Evolutionary conservation across 208 protist species (phyloP).

Genomic region (Acanthamoeba castellanii): DNA sequence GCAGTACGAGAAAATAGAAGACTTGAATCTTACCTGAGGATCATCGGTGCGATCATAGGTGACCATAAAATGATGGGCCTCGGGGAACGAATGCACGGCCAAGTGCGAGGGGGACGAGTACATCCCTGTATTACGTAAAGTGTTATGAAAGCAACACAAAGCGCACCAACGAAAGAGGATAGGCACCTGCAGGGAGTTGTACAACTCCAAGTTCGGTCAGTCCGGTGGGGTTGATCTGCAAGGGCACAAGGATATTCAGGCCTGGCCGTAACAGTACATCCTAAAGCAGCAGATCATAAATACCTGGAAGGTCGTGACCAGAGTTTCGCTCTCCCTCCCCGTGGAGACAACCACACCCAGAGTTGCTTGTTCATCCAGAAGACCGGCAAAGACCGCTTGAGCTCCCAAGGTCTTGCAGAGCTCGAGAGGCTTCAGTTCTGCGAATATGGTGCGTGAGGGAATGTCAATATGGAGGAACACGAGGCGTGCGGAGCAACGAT

Average conservation of each 20-base stretch:
- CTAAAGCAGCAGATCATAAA: not conserved
- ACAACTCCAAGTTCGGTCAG: slow-evolving; percentile 15
- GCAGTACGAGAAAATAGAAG: not conserved
- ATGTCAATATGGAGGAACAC: not conserved
- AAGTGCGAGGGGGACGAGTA: not conserved
- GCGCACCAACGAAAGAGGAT: not conserved
- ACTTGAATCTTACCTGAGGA: not conserved
- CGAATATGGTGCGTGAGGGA: not conserved
- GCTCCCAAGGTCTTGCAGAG: not conserved
- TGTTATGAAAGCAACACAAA: not conserved
- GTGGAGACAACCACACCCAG: not conserved
- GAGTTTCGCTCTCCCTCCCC: not conserved
- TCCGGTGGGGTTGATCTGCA: slow-evolving; percentile 38
- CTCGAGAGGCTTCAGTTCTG: not conserved
- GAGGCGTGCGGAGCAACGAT: not conserved
- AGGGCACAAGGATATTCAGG: not conserved
- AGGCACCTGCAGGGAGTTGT: not conserved
- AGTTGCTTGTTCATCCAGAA: not conserved
- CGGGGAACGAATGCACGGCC: not conserved
- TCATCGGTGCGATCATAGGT: not conserved
- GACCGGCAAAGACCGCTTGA: slow-evolving; percentile 5
- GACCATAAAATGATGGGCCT: not conserved
- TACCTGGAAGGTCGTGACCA: slow-evolving; percentile 51
- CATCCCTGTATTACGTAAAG: not conserved
- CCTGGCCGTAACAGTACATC: not conserved